Base-by-base conservation (phyloP, 768 basidiomycete genomes). In the Suillus plorans region DNA sequence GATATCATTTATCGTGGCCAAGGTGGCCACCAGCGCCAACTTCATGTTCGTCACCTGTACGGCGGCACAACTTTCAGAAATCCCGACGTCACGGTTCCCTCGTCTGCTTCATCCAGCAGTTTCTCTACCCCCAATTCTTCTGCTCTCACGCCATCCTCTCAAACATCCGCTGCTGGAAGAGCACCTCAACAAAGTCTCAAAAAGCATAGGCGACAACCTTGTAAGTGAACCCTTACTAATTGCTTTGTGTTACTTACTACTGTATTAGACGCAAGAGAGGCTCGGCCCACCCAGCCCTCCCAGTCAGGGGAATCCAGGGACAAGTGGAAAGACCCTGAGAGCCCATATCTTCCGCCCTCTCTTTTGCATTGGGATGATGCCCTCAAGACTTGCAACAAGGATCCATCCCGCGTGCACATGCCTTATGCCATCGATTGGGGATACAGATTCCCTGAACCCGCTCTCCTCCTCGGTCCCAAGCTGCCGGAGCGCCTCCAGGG, bases 371-470 rank as follows among this genome's bases (percentile, higher is more conserved):
- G 45, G 45, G 59, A 47, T 28, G n/a, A 64, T 16, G 59, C 36
- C 3, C 56, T 64, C 42, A 60, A 64, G 36, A n/a, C 9, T 18
- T 39, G 25, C 14, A 25, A 45, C 28, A 63, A 53, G 18, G 56
- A 67, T 47, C 20, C 64, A 22, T 36, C 20, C 4, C 1, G 41
- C 16, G 9, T 63, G 14, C 55, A 64, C n/a, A 47, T 47, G 37
- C 31, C 34, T 2, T n/a, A 28, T 3, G 5, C 44, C 7, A 49
- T 52, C 5, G 61, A 68, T n/a, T 64, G 28, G 41, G 57, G 64
- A 16, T 67, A 67, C 56, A 20, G 47, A 22, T 62, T 67, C 25
- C 57, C 58, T 12, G 42, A 65, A 34, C 61, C 64, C 3, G 20
- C 49, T 9, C 49, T 65, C 4, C 42, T 55, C 25, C 42, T 50